phyloP scores from a whole-genome alignment of 2,329 filamentous ascomycete species.

The Mariannaea elegans region DNA sequence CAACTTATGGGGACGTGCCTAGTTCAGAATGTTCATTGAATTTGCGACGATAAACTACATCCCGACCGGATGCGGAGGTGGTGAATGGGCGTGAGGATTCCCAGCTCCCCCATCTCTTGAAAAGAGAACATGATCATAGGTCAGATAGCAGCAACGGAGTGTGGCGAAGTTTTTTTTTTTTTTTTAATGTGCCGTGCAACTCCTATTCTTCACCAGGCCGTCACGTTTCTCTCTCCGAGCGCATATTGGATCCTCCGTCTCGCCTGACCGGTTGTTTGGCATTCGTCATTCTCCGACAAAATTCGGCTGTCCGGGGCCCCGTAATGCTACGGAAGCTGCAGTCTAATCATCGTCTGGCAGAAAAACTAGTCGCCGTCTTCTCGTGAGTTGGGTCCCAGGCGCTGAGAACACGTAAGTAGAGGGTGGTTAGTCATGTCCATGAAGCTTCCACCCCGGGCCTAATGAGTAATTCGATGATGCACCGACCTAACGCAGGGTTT shows the following conservation, averaged over 20 bases:
- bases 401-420: constrained; percentile 2
- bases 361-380: constrained; percentile 5
- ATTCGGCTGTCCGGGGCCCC: background rate
- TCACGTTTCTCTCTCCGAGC: background rate
- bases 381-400: too few relatives aligned
- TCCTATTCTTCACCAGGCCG: background rate
- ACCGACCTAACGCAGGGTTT: constrained; percentile 4
- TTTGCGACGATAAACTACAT: background rate
- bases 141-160: background rate
- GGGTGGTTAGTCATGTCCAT: background rate
- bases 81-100: background rate
- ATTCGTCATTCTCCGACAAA: background rate
- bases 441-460: background rate
- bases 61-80: background rate
- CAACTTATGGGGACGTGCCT: background rate
- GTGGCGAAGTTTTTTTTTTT: background rate
- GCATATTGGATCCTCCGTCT: background rate
- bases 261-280: constrained; percentile 4
- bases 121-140: background rate
- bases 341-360: background rate
- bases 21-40: background rate
- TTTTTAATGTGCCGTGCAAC: constrained; percentile 7
- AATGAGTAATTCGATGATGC: background rate
- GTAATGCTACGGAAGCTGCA: background rate
- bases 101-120: background rate